Evolutionary conservation across 768 basidiomycete species (phyloP), one percentile per base, ranked within the genome.

Genomic region (Tremella yokohamensis): DNA sequence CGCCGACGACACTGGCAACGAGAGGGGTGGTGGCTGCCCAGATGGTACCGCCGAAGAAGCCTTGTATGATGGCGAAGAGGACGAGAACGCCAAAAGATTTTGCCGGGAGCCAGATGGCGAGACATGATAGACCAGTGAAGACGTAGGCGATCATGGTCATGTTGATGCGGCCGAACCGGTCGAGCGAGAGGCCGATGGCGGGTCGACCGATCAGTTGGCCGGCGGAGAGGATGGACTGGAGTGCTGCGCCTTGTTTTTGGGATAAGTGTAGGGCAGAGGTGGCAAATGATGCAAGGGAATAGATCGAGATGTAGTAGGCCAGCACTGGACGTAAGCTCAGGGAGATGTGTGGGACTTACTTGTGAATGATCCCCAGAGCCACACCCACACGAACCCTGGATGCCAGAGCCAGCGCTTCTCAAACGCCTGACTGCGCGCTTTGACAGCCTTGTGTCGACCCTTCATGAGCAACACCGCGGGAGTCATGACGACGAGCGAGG

Each of bases 11-110:
- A 87, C 58, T 84, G 84, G 49, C 76, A 80, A 47, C 82, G 84
- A 66, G 80, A 83, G 60, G 79, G 79, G 39, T 84, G 80, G 63
- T 75, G 86, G 63, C 86, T 85, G 73, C 85, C 88, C 54, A 87
- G 87, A 58, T 77, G 81, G 26, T 88, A 83, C 63, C 87, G 83
- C 20, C 88, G 83, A 87, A 61, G 49, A 65, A 56, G 24, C 76
- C 76, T 55, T 76, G 76, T 9, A 77, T 56, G 18, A 74, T 40
- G 3, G 74, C 72, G 55, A 74, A 77, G 39, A 76, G 61, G 38
- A 64, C 60, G 25, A 77, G 62, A 6, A 76, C 66, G 29, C 68
- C 72, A 44, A 74, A 76, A 38, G 63, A 69, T 38, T 57, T 47
- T 2, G 74, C 67, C 16, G 75, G 71, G 40, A 77, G 61, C 76